Base-by-base conservation (phyloP, 2,329 filamentous ascomycete genomes). In the Conoideocrella luteorostrata region DNA sequence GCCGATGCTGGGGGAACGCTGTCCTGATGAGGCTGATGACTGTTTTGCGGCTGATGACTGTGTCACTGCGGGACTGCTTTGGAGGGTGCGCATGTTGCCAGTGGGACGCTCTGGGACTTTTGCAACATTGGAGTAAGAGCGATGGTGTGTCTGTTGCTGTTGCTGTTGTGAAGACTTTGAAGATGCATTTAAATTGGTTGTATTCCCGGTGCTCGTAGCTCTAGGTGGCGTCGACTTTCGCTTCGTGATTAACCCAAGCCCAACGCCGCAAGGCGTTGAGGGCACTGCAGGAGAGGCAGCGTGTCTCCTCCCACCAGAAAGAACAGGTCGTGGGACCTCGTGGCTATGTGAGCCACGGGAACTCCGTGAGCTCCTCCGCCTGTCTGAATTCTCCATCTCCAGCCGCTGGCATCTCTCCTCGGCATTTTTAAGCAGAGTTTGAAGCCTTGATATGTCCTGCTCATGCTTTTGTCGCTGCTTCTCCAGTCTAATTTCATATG, bases 401-500 rank as follows among this genome's bases (percentile, higher is more conserved):
- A 63, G 44, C 21, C 48, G 46, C 5, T 48, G 57, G 13, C 60
- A 59, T 37, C 52, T 58, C 17, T 55, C 55, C n/a, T 62, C 56
- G 21, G 67, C 62, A 17, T 61, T 61, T 20, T 61, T 59, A 1
- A 69, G 50, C 26, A 64, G 59, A 24, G 54, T 54, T 30, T 65
- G 59, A 11, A 70, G 52, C 12, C 50, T 52, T 3, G 57, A 47
- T 9, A 63, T 52, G 23, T 59, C 55, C 13, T 65, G 59, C 12
- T 60, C 57, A 15, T 65, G 61, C 9, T 50, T 52, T 39, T 56
- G 58, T 6, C 63, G 56, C 36, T 66, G 63, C 23, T 66, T 65
- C 20, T 61, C 52, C 11, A 70, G 46, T 1, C 67, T 59, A 9
- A 54, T 46, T 39, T 68, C 60, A 43, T 69, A 70, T 3, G 64